Evolutionary conservation across 306 rosid species (phyloP).

Genomic region (Prunus mongolica): DNA sequence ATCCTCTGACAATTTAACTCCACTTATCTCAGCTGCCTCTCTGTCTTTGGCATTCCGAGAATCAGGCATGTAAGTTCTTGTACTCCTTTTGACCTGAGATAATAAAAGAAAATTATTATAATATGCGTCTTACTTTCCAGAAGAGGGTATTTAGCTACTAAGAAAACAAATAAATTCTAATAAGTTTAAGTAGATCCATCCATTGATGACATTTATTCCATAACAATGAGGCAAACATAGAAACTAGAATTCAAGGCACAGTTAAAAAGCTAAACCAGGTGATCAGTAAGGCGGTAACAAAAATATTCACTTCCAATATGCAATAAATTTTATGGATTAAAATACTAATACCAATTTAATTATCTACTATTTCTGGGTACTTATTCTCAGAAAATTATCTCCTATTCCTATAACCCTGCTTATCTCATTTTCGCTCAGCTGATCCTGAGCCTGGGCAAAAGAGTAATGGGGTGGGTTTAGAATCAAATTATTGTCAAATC

Average conservation of each 20-base stretch:
- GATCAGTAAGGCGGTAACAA: not conserved
- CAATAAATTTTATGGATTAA: not conserved
- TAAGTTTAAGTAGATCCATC: not conserved
- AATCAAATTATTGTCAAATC: not conserved
- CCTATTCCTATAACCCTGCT: not conserved
- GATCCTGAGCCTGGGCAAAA: not conserved
- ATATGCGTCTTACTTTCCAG: not conserved
- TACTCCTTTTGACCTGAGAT: slow-evolving; percentile 63
- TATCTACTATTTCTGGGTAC: not conserved
- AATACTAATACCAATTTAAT: not conserved
- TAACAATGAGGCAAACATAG: not conserved
- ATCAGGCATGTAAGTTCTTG: slow-evolving; percentile 65
- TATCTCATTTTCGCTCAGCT: not conserved
- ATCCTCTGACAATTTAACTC: slow-evolving; percentile 49
- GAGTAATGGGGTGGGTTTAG: not conserved
- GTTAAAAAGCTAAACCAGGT: not conserved
- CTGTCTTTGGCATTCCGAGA: slow-evolving; percentile 49
- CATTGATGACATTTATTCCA: slow-evolving; percentile 4
- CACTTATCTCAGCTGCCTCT: slow-evolving; percentile 35
- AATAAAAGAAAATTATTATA: slow-evolving; percentile 7
- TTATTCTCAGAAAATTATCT: not conserved
- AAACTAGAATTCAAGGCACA: not conserved
- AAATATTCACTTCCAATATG: not conserved
- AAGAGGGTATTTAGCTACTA: not conserved
- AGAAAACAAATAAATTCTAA: not conserved